Evolutionary conservation across 768 basidiomycete species (phyloP), one percentile per base, ranked within the genome.

Genomic region (Termitomyces sp.): DNA sequence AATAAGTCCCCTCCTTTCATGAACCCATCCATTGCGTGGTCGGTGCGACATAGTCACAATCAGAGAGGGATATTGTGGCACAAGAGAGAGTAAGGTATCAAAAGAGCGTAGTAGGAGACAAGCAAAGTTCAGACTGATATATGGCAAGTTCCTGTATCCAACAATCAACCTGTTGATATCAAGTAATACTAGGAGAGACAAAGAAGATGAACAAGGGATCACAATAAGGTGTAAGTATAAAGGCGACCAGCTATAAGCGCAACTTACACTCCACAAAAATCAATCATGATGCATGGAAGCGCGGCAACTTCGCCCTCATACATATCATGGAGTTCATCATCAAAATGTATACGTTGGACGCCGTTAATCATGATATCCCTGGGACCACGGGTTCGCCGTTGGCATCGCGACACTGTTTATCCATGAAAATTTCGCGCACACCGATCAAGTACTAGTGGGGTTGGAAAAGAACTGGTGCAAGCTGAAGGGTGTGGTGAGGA

Each of bases 251-350:
- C 5, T 11, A 31, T 3, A 9, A 29, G n/a, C 29, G 29, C 29
- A 4, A 29, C 9, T 3, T 29, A 15, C 27, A 53, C 56, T 57
- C 59, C 56, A 60, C 59, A 51, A n/a, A 29, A 52, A 52, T 43
- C 42, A n/a, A n/a, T n/a, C n/a, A n/a, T n/a, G n/a, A n/a, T n/a
- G n/a, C n/a, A 27, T 44, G 50, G 31, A 48, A 35, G 35, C 20
- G 23, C 15, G 36, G 36, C 27, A 15, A n/a, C 2, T 15, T 35
- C 29, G 5, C 9, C 3, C 29, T 29, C 29, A 4, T 3, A 29
- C 9, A 29, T 3, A 29, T 29, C 9, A 29, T 9, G 29, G 29
- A 29, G 29, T 29, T 29, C 29, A 29, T 29, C 29, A 29, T 29
- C 29, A 29, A 29, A 9, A 29, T 29, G 29, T 29, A 29, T 29